Base-by-base conservation (phyloP, 495 filamentous ascomycete species). In the Penicillium argentinense region DNA sequence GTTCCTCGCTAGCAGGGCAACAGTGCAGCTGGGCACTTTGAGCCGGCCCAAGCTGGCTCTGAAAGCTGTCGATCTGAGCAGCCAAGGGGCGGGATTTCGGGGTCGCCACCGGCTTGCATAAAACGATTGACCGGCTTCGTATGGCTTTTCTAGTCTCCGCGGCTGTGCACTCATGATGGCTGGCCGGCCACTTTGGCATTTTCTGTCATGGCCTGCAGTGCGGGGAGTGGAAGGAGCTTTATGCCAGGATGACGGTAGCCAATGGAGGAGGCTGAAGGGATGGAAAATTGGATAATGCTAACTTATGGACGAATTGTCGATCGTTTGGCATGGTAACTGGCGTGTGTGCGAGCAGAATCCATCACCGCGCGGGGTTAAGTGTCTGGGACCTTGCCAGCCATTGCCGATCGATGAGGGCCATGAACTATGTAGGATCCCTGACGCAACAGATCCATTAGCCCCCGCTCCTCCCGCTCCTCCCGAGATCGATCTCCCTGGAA, bases 381-480 rank as follows among this genome's bases (percentile, higher is more conserved):
- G 30, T 12, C 33, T 37, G 43, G 42, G 14, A 25, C 36, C 39
- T 49, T 30, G 24, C n/a, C 53, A 33, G 21, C 19, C 13, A 25
- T 39, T 13, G n/a, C 32, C 37, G 49, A 53, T 49, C 49, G 26
- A 14, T 38, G 3, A 40, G 30, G 21, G 22, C 50, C 40, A 17
- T 25, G 44, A 57, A 49, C 42, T 42, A 53, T 47, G 30, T 42
- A 47, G 36, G 45, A 46, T 50, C 13, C 28, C 37, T 53, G 50
- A 57, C 45, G 50, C 18, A 38, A 14, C n/a, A n/a, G n/a, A n/a
- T n/a, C n/a, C n/a, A n/a, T n/a, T n/a, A n/a, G n/a, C n/a, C n/a
- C n/a, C n/a, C n/a, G n/a, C n/a, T n/a, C n/a, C n/a, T n/a, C n/a
- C n/a, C 9, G 45, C 27, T 44, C 54, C 54, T 50, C 49, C 47